phyloP scores from a whole-genome alignment of 306 rosid genomes.

The Lathyrus aphaca region DNA sequence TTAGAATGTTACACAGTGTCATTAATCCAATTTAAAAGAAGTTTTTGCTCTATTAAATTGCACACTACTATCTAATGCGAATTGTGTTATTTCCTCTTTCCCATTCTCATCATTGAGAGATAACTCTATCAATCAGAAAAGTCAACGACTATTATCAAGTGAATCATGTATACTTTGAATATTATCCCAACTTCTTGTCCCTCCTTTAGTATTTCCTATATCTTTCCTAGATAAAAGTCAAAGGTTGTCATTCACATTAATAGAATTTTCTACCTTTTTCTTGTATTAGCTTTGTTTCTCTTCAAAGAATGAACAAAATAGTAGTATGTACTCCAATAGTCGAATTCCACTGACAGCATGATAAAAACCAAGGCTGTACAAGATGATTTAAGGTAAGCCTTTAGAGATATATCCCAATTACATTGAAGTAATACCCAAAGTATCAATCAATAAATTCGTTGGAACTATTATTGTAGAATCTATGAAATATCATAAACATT shows the following conservation, averaged over 20 bases:
- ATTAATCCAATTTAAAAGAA: background rate
- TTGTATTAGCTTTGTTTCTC: background rate
- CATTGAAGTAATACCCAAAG: conserved; percentile 3
- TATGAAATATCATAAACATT: background rate
- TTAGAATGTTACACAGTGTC: background rate
- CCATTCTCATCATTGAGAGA: conserved; percentile 4
- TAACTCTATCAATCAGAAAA: background rate
- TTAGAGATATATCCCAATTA: conserved; percentile 2
- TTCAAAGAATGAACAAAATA: background rate
- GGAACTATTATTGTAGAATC: background rate
- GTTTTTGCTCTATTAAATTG: background rate
- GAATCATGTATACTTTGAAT: background rate
- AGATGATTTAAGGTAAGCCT: background rate
- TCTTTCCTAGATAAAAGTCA: conserved; percentile 4
- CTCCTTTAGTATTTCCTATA: background rate
- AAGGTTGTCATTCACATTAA: background rate
- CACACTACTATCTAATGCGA: background rate
- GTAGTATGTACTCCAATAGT: conserved; percentile 1
- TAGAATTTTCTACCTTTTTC: background rate
- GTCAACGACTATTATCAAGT: conserved; percentile 5
- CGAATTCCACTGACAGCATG: background rate
- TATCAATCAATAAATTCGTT: background rate
- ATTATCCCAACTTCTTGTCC: background rate
- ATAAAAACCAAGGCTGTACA: conserved; percentile 13
- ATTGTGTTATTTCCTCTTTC: background rate